phyloP scores from a whole-genome alignment of 805 yeast genomes.

The Nakazawaea ishiwadae region DNA sequence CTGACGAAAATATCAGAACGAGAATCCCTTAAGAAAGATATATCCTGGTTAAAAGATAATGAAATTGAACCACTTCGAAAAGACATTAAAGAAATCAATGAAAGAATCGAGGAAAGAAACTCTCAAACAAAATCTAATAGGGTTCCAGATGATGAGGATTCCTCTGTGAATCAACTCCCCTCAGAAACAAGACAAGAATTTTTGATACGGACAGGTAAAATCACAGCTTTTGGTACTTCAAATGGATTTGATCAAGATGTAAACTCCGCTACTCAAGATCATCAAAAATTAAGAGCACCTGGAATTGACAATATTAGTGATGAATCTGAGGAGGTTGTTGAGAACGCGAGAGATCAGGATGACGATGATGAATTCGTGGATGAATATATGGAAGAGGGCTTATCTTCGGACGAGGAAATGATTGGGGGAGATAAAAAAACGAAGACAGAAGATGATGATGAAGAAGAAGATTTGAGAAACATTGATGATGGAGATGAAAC shows the following conservation, averaged over 20 bases:
- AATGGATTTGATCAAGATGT: constrained; percentile 46
- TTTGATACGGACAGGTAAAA: constrained; percentile 82
- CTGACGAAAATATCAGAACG: constrained; percentile 63
- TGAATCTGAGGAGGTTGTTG: constrained; percentile 11
- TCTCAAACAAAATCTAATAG: too few species aligned
- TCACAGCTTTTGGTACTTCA: constrained; percentile 85
- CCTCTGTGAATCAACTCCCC: constrained; percentile 38
- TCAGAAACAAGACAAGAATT: constrained; percentile 80
- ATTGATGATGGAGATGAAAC: constrained; percentile 81
- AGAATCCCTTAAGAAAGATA: constrained; percentile 48
- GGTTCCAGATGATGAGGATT: too few species aligned
- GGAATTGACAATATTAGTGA: constrained; percentile 35
- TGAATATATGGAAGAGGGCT: neutral
- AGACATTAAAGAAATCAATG: constrained; percentile 61
- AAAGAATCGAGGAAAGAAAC: constrained; percentile 35
- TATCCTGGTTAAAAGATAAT: constrained; percentile 40
- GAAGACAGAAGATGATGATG: too few species aligned
- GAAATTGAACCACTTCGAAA: constrained; percentile 49
- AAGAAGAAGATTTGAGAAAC: constrained; percentile 35
- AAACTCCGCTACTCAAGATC: constrained; percentile 26
- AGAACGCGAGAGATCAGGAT: constrained; percentile 19
- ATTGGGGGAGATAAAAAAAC: too few species aligned
- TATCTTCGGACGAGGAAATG: constrained; percentile 15
- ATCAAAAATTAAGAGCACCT: constrained; percentile 44
- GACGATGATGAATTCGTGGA: constrained; percentile 16